Evolutionary conservation across 495 filamentous ascomycete genomes (phyloP).

Genomic region (Aeminium ludgeri): DNA sequence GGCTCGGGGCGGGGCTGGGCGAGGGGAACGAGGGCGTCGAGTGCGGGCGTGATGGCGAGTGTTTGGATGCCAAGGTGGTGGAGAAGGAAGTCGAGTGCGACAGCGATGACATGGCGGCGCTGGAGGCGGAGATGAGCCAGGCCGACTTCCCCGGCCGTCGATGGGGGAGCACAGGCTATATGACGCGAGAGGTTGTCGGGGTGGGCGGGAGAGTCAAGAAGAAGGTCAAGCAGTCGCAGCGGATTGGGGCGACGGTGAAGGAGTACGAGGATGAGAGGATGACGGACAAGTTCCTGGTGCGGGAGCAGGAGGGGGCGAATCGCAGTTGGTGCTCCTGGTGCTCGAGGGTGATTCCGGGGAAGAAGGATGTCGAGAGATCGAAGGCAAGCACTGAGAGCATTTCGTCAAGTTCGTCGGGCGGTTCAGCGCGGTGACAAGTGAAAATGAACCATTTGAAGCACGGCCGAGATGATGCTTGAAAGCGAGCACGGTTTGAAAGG

Average conservation of each 20-base stretch:
- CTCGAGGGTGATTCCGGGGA: slow-evolving; percentile 36
- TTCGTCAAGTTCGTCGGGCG: no score
- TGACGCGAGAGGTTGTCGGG: slow-evolving; percentile 70
- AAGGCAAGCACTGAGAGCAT: slow-evolving; percentile 8
- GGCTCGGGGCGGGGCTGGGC: slow-evolving; percentile 70
- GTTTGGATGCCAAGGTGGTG: slow-evolving; percentile 52
- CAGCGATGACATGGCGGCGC: slow-evolving; percentile 39
- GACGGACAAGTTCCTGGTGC: slow-evolving; percentile 32
- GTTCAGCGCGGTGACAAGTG: no score
- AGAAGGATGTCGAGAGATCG: slow-evolving; percentile 22
- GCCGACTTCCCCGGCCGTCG: slow-evolving; percentile 8
- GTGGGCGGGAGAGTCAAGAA: slow-evolving; percentile 73
- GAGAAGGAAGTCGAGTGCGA: slow-evolving; percentile 72
- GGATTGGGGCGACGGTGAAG: slow-evolving; percentile 63
- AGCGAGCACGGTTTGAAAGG: no score
- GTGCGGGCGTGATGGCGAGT: slow-evolving; percentile 54
- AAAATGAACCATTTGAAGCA: no score
- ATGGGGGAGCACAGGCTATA: slow-evolving; percentile 48
- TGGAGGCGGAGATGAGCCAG: slow-evolving; percentile 13
- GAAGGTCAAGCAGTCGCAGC: slow-evolving; percentile 56
- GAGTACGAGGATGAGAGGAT: slow-evolving; percentile 68
- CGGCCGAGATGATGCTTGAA: no score
- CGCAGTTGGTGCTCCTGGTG: slow-evolving; percentile 58
- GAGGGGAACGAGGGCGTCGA: slow-evolving; percentile 75
- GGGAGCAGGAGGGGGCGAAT: slow-evolving; percentile 38